Evolutionary conservation across 306 rosid species (phyloP).

Genomic region (Corylus avellana): DNA sequence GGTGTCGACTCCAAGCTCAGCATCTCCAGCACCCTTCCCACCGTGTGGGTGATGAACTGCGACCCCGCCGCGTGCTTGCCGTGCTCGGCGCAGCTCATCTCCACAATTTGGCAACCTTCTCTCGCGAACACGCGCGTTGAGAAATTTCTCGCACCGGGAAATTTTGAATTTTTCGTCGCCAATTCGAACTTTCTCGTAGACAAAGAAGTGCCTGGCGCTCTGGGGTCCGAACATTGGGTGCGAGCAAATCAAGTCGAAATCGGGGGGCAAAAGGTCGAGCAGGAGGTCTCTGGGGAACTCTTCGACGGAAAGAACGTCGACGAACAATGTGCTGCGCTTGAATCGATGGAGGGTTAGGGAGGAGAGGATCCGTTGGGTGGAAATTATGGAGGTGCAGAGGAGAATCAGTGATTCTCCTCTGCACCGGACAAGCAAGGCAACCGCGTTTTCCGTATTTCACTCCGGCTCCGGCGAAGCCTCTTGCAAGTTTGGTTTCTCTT

Average conservation of each 20-base stretch:
- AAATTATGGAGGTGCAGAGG: conserved; percentile 71
- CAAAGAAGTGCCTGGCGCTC: conserved; percentile 43
- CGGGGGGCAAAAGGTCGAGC: conserved; percentile 41
- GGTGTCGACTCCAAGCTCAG: conserved; percentile 67
- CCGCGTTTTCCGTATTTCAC: no score
- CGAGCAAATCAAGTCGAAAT: conserved; percentile 66
- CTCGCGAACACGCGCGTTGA: conserved; percentile 45
- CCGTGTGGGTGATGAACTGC: conserved; percentile 78
- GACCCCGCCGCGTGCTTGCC: conserved; percentile 66
- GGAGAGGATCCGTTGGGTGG: conserved; percentile 47
- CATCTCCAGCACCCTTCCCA: conserved; percentile 74
- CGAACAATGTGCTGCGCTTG: conserved; percentile 69
- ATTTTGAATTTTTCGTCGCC: conserved; percentile 46
- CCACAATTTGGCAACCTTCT: conserved; percentile 86
- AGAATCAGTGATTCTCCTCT: not conserved
- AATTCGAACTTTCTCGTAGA: conserved; percentile 67
- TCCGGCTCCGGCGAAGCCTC: no score
- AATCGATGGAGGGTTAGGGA: conserved; percentile 65
- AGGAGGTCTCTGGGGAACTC: conserved; percentile 65
- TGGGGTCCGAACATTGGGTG: conserved; percentile 96
- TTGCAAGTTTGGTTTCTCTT: no score
- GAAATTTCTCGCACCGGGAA: conserved; percentile 50
- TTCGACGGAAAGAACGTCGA: conserved; percentile 78
- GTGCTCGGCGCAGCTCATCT: conserved; percentile 70
- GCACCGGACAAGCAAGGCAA: no score